Evolutionary conservation across 805 yeast genomes (phyloP), one percentile per base, ranked within the genome.

Genomic region (Cyberlindnera euphorbiae): DNA sequence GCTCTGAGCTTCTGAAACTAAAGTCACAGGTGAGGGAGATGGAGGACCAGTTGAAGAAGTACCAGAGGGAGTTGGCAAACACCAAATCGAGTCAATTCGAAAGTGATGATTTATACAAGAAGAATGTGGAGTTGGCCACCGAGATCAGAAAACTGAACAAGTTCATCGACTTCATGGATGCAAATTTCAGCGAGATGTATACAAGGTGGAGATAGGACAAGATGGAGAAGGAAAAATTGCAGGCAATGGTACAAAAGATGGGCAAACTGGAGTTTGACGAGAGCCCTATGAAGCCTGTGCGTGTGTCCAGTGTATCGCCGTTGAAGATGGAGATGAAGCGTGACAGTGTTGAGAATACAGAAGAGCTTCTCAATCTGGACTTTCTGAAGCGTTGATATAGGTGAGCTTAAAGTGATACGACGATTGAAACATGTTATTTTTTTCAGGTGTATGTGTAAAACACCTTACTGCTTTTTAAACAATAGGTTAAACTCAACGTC

Each of bases 401-500:
- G n/a, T n/a, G n/a, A n/a, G n/a, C n/a, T n/a, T n/a, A n/a, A n/a
- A n/a, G n/a, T n/a, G n/a, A n/a, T n/a, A n/a, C n/a, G n/a, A n/a
- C n/a, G n/a, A n/a, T n/a, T n/a, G n/a, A n/a, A n/a, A n/a, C n/a
- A n/a, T n/a, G n/a, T n/a, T n/a, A n/a, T n/a, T n/a, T n/a, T n/a
- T n/a, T n/a, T n/a, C n/a, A n/a, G n/a, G n/a, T n/a, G n/a, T n/a
- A n/a, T n/a, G n/a, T n/a, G n/a, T n/a, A n/a, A n/a, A n/a, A n/a
- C n/a, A n/a, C n/a, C 16, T 11, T 36, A 32, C 33, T 19, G 17
- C 6, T 29, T 26, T 6, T 25, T 28, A 22, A 38, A 33, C 21
- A 24, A 11, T 18, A 74, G 49, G 45, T 64, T 60, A 47, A 66
- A 66, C 14, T 48, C 43, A 34, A 63, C 71, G 15, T 55, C 57